A percentile compares a stretch with the other conserved stretches of the same genome.
Evolutionary conservation across 2,329 filamentous ascomycete genomes (phyloP).

Genomic region (Aspergillus tanneri): DNA sequence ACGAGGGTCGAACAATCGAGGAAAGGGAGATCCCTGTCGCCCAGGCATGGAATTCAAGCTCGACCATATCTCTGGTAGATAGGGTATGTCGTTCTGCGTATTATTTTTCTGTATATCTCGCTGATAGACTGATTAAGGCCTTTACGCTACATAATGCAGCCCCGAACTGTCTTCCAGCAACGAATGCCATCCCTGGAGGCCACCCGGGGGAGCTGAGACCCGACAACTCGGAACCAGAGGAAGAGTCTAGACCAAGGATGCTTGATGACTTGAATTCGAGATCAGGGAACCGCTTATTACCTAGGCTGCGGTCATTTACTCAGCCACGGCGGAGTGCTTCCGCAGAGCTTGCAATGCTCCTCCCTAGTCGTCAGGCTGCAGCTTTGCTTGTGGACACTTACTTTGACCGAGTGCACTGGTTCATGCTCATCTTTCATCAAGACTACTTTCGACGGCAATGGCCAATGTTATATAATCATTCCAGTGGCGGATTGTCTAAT

Average conservation of each 20-base stretch:
- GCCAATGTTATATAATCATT: slow-evolving; percentile 16
- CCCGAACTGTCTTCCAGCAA: slow-evolving; percentile 10
- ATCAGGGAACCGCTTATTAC: background rate
- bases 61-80: slow-evolving; percentile 21
- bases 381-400: slow-evolving; percentile 36
- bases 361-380: slow-evolving; percentile 25
- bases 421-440: slow-evolving; percentile 41
- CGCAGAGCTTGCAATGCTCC: slow-evolving; percentile 14
- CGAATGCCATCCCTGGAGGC: slow-evolving; percentile 19
- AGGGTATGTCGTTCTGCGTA: slow-evolving; percentile 9
- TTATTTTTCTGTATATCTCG: no score
- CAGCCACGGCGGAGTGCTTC: slow-evolving; percentile 6
- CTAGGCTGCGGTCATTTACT: background rate
- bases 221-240: background rate
- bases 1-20: background rate
- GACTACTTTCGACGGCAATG: slow-evolving; percentile 28
- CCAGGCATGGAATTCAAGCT: slow-evolving; percentile 21
- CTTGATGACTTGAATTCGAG: background rate
- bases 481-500: background rate
- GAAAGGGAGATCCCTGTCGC: background rate
- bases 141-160: slow-evolving; percentile 18
- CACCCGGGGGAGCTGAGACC: background rate
- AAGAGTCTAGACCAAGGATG: no score
- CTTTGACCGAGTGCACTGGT: slow-evolving; percentile 44
- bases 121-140: slow-evolving; percentile 13